Percentiles rank a stretch among this genome's conserved stretches.
phyloP scores from a whole-genome alignment of 83 land plant species.

The Picea abies region DNA sequence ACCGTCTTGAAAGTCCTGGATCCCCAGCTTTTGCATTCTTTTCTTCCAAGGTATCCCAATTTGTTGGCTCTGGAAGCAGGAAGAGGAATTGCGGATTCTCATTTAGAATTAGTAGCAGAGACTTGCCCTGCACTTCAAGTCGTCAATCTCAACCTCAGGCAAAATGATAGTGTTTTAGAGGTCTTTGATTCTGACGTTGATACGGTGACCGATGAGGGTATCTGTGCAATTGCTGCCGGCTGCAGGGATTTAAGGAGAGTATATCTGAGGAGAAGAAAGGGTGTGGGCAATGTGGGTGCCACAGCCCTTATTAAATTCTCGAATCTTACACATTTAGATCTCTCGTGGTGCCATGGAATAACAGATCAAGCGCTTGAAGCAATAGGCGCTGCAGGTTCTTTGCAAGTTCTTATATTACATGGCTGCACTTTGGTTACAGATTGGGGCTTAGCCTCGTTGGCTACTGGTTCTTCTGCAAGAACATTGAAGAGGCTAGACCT shows the following conservation, averaged over 20 bases:
- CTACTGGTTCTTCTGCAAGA: slow-evolving; percentile 19
- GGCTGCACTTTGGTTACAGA: slow-evolving; percentile 28
- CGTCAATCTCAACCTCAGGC: slow-evolving; percentile 19
- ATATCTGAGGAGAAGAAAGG: slow-evolving; percentile 23
- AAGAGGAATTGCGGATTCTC: slow-evolving; percentile 18
- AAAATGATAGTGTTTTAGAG: slow-evolving; percentile 11
- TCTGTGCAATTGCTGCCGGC: slow-evolving; percentile 16
- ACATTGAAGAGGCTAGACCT: slow-evolving; percentile 26
- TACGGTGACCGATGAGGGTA: slow-evolving; percentile 22
- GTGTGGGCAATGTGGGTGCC: slow-evolving; percentile 27
- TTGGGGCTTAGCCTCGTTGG: slow-evolving; percentile 16
- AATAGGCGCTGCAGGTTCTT: slow-evolving; percentile 5
- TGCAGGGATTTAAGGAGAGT: slow-evolving; percentile 22
- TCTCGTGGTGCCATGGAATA: slow-evolving; percentile 21
- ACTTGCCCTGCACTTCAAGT: slow-evolving; percentile 23
- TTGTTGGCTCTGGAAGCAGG: slow-evolving; percentile 19
- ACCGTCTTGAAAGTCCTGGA: slow-evolving; percentile 18
- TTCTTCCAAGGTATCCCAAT: slow-evolving; percentile 25
- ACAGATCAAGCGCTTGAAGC: slow-evolving; percentile 29
- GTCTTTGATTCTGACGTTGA: slow-evolving; percentile 17
- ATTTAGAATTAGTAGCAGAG: slow-evolving; percentile 26
- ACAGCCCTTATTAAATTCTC: slow-evolving; percentile 19
- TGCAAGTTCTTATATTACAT: slow-evolving; percentile 23
- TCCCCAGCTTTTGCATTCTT: slow-evolving; percentile 19
- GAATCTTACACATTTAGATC: slow-evolving; percentile 27